A percentile compares a stretch with the other conserved stretches of the same genome.
phyloP scores from a whole-genome alignment of 352 stramenopile genomes.

The Peronosclerospora sorghi region DNA sequence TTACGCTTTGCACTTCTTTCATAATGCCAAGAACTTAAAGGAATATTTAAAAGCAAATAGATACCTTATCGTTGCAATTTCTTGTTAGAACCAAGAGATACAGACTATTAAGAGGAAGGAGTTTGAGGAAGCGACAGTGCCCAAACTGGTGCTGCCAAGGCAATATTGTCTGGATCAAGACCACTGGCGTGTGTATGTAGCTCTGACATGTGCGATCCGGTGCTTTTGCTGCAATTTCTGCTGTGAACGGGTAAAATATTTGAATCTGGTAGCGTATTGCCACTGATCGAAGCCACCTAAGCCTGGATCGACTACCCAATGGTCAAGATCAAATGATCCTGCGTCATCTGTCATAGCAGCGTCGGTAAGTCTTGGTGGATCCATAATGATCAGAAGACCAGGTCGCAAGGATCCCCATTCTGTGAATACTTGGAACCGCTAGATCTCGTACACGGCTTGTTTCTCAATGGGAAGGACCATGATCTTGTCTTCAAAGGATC shows the following conservation, averaged over 20 bases:
- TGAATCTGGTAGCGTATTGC: constrained; percentile 81
- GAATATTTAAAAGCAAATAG: background rate
- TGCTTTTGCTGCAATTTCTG: constrained; percentile 26
- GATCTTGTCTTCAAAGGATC: constrained; percentile 58
- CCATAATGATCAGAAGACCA: constrained; percentile 65
- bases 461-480: constrained; percentile 45
- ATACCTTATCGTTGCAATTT: background rate
- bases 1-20: constrained; percentile 63
- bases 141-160: constrained; percentile 13
- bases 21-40: constrained; percentile 1
- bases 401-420: constrained; percentile 68
- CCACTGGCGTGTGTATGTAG: constrained; percentile 12
- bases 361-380: constrained; percentile 70
- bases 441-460: constrained; percentile 69
- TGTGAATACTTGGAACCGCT: constrained; percentile 76
- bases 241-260: constrained; percentile 61
- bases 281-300: constrained; percentile 65
- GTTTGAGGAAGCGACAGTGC: constrained; percentile 1
- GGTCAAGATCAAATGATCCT: constrained; percentile 44
- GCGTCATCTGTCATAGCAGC: constrained; percentile 58
- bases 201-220: constrained; percentile 7
- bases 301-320: constrained; percentile 69
- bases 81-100: constrained; percentile 16
- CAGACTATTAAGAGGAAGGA: constrained; percentile 8
- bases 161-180: constrained; percentile 19